Evolutionary conservation across 2,329 filamentous ascomycete genomes (phyloP).

Genomic region (Colletotrichum zoysiae): DNA sequence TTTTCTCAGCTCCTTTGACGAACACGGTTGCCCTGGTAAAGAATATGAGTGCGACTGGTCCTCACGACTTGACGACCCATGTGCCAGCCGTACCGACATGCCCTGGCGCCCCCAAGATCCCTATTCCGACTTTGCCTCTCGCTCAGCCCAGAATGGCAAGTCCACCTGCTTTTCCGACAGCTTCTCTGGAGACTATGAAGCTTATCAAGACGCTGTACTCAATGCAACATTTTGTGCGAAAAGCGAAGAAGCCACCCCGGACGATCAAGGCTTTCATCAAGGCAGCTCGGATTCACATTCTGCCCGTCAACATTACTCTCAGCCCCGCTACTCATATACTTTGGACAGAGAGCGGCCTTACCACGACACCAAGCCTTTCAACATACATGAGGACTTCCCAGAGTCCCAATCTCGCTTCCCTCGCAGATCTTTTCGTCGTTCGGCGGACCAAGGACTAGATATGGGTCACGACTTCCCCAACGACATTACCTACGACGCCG

Average conservation of each 20-base stretch:
- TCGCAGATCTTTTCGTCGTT: not conserved
- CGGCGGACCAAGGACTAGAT: not conserved
- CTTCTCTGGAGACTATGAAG: not conserved
- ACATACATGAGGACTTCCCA: not conserved
- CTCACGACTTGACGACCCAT: not conserved
- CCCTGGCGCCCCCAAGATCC: not conserved
- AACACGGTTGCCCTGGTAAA: not conserved
- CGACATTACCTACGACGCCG: not conserved
- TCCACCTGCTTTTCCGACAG: not conserved
- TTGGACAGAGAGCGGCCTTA: not conserved
- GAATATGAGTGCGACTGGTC: not conserved
- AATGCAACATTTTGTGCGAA: not conserved
- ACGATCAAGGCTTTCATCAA: not conserved
- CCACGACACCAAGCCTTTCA: not conserved
- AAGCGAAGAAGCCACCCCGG: not conserved
- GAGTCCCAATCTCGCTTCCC: not conserved
- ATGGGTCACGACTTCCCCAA: too few species aligned
- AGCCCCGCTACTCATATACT: not conserved
- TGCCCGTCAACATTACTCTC: not conserved
- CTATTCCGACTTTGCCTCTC: not conserved
- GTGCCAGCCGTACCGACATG: not conserved
- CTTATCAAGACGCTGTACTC: not conserved
- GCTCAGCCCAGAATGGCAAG: not conserved
- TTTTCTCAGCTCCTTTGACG: not conserved
- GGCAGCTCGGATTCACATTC: not conserved